Evolutionary conservation across 306 rosid genomes (phyloP), one percentile per base, ranked within the genome.

Genomic region (Corylus avellana): DNA sequence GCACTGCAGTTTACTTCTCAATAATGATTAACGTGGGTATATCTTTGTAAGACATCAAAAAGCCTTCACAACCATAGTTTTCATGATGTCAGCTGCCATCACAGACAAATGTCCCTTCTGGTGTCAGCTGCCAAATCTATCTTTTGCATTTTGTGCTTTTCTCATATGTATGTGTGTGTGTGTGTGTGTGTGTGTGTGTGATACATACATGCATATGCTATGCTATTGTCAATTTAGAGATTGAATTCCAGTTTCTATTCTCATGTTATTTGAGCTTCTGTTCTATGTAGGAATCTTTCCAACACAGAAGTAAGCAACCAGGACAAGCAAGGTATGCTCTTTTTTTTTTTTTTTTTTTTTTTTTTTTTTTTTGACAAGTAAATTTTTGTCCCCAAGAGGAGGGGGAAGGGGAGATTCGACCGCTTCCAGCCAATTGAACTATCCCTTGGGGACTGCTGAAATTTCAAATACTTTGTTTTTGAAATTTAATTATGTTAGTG

Each of bases 311-410:
- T 75, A 61, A 76, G 64, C 61, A 56, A 48, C 74, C 86, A 85
- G 46, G 84, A 80, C 55, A 89, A 77, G 74, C 87, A 75, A 83
- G 94, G 98, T 94, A 83, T 56, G 80, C 35, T 32, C 3, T 1
- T 1, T 32, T 32, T 32, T 32, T 32, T 1, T 29, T 29, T 29
- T 29, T 1, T 22, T 22, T 22, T 32, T 32, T 1, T 29, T 29
- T 29, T 29, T 1, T n/a, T 22, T 22, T 22, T 32, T 32, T 32
- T 32, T 32, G 35, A 32, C 2, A 32, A 32, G 35, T 32, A 32
- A 32, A 32, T 32, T 32, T 32, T 32, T 32, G 35, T 32, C 35
- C 35, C 35, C 35, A 32, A 32, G 35, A 3, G 35, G 35, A 32
- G 35, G 35, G 35, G 35, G 2, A 32, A 32, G 2, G 35, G 35